Evolutionary conservation across 768 basidiomycete species (phyloP).

Genomic region (Baorangia bicolor): DNA sequence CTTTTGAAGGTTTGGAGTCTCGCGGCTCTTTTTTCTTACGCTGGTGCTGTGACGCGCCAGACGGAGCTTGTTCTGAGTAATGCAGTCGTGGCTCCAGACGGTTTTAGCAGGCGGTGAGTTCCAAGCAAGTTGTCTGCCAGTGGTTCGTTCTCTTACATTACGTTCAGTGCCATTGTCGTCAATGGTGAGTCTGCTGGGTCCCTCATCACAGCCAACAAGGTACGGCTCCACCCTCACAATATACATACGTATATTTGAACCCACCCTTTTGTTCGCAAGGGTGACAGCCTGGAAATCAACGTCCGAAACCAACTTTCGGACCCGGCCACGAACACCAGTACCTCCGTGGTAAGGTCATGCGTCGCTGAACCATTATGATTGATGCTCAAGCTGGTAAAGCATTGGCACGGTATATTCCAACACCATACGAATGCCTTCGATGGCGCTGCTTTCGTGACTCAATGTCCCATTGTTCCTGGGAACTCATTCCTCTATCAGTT

Average conservation of each 20-base stretch:
- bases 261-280: conserved; percentile 23
- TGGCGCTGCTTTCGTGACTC: conserved; percentile 46
- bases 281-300: conserved; percentile 41
- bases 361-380: not conserved
- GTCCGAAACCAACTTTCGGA: conserved; percentile 41
- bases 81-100: conserved; percentile 43
- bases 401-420: conserved; percentile 53
- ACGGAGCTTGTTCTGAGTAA: conserved; percentile 38
- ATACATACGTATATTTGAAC: not conserved
- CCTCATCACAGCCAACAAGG: conserved; percentile 41
- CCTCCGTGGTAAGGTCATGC: conserved; percentile 38
- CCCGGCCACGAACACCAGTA: conserved; percentile 38
- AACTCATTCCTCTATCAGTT: conserved; percentile 42
- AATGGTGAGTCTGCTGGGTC: conserved; percentile 43
- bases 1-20: conserved; percentile 11
- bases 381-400: conserved; percentile 15
- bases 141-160: conserved; percentile 3
- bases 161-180: conserved; percentile 37
- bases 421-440: conserved; percentile 42
- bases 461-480: conserved; percentile 43
- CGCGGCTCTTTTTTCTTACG: conserved; percentile 6
- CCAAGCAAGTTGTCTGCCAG: not conserved
- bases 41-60: conserved; percentile 9
- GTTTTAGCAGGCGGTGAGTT: conserved; percentile 34
- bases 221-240: not conserved